Conservation (phyloP, 352 stramenopile species). For the Pythium rishiriense region DNA sequence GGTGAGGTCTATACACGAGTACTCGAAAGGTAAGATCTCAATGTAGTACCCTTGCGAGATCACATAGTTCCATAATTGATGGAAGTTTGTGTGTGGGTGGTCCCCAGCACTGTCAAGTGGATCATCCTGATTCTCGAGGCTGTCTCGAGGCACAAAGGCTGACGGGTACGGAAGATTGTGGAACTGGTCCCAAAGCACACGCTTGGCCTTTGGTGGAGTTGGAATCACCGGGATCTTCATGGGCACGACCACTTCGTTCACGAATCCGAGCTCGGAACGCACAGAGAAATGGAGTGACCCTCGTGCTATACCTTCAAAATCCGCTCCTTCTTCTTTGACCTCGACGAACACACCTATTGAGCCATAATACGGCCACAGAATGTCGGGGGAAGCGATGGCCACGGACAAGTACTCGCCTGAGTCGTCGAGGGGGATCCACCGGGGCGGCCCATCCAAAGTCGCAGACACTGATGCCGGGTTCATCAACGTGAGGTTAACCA, state of each 20-base stretch:
- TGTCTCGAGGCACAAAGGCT: constrained; percentile 77
- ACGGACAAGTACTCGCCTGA: constrained; percentile 56
- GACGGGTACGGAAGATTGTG: constrained; percentile 88
- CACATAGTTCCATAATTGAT: constrained; percentile 79
- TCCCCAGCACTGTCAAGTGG: constrained; percentile 79
- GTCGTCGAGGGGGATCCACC: constrained; percentile 42
- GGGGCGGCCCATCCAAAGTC: constrained; percentile 43
- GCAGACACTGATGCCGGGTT: constrained; percentile 59
- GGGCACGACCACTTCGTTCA: constrained; percentile 48
- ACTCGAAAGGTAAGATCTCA: constrained; percentile 81
- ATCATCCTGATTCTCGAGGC: constrained; percentile 62
- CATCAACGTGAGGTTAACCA: constrained; percentile 86
- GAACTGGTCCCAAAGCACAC: constrained; percentile 88
- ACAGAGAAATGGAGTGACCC: constrained; percentile 50
- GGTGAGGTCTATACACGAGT: constrained; percentile 65
- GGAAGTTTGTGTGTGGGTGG: constrained; percentile 86
- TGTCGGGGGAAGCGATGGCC: constrained; percentile 47
- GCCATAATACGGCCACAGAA: constrained; percentile 68
- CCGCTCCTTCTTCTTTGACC: constrained; percentile 45
- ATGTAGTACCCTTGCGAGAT: constrained; percentile 65
- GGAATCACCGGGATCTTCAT: constrained; percentile 52
- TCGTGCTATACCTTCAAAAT: constrained; percentile 40
- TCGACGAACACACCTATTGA: constrained; percentile 73
- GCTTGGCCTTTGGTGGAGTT: constrained; percentile 42
- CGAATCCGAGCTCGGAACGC: constrained; percentile 33